Conservation (phyloP, 2,329 filamentous ascomycete species). For the Colletotrichum scovillei region DNA sequence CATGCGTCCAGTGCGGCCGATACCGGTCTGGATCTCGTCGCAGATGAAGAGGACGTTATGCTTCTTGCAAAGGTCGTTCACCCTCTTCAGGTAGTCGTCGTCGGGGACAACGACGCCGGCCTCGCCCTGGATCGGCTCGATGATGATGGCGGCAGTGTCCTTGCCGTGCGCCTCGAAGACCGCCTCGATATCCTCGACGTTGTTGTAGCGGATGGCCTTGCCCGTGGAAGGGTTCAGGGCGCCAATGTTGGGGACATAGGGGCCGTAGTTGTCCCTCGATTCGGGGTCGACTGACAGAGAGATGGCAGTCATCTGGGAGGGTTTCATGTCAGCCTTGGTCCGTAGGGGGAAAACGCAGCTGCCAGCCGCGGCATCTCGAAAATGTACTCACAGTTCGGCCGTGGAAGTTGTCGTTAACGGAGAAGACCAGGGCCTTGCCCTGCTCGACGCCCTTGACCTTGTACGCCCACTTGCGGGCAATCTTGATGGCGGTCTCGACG, state of each 20-base stretch:
- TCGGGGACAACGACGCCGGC: conserved; percentile 96
- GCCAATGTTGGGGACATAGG: conserved; percentile 91
- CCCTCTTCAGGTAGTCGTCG: conserved; percentile 84
- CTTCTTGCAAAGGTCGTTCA: conserved; percentile 89
- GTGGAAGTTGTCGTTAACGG: conserved; percentile 93
- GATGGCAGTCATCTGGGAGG: conserved; percentile 80
- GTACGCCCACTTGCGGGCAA: conserved; percentile 98
- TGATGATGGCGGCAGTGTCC: conserved; percentile 90
- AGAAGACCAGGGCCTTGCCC: conserved; percentile 86
- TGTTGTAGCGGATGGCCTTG: conserved; percentile 86
- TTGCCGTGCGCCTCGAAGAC: conserved; percentile 84
- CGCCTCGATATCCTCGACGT: conserved; percentile 81
- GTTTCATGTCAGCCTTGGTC: conserved; percentile 32
- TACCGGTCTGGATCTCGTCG: conserved; percentile 98
- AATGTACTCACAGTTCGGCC: conserved; percentile 82
- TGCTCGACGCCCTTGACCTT: conserved; percentile 92
- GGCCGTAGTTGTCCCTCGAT: conserved; percentile 96
- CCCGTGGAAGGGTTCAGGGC: conserved; percentile 78
- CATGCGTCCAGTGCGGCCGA: conserved; percentile 93
- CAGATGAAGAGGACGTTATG: conserved; percentile 96
- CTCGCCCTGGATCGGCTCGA: conserved; percentile 97
- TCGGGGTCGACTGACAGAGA: conserved; percentile 96
- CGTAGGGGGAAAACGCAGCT: background rate
- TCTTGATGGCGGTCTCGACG: conserved; percentile 95
- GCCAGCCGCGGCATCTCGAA: background rate